Base-by-base conservation (phyloP, 345 rosid species). In the Nephelium lappaceum region DNA sequence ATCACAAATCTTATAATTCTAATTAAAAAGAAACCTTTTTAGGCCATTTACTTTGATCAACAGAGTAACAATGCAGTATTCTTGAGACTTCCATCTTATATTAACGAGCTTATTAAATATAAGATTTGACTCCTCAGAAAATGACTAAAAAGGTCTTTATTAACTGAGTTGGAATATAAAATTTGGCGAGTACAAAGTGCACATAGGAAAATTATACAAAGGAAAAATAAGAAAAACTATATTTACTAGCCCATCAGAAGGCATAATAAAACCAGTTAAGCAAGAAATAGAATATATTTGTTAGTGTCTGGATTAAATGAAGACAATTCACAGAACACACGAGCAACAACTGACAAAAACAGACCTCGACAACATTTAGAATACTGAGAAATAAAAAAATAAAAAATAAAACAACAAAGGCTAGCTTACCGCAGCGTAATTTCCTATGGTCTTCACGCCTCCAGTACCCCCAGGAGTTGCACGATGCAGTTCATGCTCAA, bases 381-480 rank as follows among this genome's bases (percentile, higher is more conserved):
- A 66, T 21, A 19, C 25, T 21, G 11, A n/a, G n/a, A n/a, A n/a
- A n/a, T n/a, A n/a, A 36, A 77, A n/a, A 53, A 57, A 6, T 68
- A 21, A 41, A 25, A 31, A 23, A 67, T n/a, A 58, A 27, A 21
- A 73, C 23, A 19, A 8, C 19, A 41, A 60, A n/a, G 74, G 49
- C 27, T 51, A 19, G 77, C 89, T 82, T 87, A 95, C 99, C 61
- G 96, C 95, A 79, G 96, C 98, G 81, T 93, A 95, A 65, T 95
- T 95, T 70, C 99, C 99, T 7, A 95, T 95, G 58, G 95, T 91
- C 84, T 95, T 95, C 68, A 93, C 98, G 75, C 98, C 91, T 72
- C 99, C 97, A 19, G 99, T 95, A 72, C 97, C 99, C 80, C 99
- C 98, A 84, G 99, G 99, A 74, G 97, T 87, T 71, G 98, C 99